Percentiles rank a stretch among this genome's conserved stretches.
Evolutionary conservation across 1,284 basidiomycete genomes (phyloP).

Genomic region (Xerocomus amazonicus): DNA sequence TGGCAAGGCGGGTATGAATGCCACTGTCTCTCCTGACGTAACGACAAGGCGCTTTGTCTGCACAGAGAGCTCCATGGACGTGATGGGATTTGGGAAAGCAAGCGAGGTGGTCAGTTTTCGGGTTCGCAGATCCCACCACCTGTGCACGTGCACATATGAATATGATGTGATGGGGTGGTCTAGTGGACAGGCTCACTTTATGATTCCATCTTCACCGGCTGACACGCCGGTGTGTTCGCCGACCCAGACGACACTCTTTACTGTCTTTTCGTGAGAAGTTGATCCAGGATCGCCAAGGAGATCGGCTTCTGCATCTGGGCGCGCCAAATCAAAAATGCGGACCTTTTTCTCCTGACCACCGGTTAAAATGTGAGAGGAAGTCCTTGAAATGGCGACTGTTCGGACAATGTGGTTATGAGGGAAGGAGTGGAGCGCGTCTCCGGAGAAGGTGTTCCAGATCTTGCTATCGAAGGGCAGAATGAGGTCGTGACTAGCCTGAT

Average conservation of each 20-base stretch:
- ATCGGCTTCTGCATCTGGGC: constrained; percentile 85
- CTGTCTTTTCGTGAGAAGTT: constrained; percentile 80
- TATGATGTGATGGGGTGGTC: not conserved
- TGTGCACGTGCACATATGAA: constrained; percentile 31
- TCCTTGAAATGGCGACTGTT: constrained; percentile 81
- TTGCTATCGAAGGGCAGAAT: constrained; percentile 53
- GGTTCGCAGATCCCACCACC: constrained; percentile 96
- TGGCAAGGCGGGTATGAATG: constrained; percentile 75
- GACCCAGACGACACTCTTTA: constrained; percentile 94
- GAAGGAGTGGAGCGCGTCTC: constrained; percentile 85
- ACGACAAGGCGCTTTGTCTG: constrained; percentile 85
- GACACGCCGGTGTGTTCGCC: constrained; percentile 83
- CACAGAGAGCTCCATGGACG: constrained; percentile 89
- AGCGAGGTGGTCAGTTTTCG: constrained; percentile 69
- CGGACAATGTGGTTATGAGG: constrained; percentile 98
- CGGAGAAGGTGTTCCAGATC: constrained; percentile 96
- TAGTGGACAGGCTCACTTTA: constrained; percentile 61
- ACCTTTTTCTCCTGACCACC: constrained; percentile 98
- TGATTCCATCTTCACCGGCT: constrained; percentile 86
- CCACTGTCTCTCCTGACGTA: constrained; percentile 88
- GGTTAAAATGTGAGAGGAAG: constrained; percentile 70
- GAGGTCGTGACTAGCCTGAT: constrained; percentile 4
- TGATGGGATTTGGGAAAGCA: constrained; percentile 77
- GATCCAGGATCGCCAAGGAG: constrained; percentile 60
- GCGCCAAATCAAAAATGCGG: constrained; percentile 85